A percentile compares a stretch with the other conserved stretches of the same genome.
These are phyloP conservation scores for Hericium rajendrae DNA, from an alignment of 768 basidiomycete genomes.

Conservation along the genomic window DNA sequence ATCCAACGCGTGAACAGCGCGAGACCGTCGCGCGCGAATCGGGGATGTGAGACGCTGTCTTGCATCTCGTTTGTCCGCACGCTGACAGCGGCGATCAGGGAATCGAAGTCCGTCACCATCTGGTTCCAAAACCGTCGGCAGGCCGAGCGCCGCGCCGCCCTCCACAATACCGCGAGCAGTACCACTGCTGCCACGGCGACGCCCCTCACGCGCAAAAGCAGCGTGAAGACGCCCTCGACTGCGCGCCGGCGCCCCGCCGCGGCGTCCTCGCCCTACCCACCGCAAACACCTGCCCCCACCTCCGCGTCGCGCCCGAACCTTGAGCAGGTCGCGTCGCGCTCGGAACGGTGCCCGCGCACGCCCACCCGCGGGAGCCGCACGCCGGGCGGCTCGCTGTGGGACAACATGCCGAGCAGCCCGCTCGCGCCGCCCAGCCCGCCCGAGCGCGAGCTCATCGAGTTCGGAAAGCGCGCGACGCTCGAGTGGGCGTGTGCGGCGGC, in stretches of 20 bases:
- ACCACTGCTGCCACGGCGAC: neutral
- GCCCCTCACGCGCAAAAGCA: neutral
- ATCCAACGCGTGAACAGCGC: constrained; percentile 15
- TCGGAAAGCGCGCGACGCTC: constrained; percentile 19
- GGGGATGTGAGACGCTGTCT: constrained; percentile 2
- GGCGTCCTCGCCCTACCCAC: constrained; percentile 9
- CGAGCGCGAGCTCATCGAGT: constrained; percentile 21
- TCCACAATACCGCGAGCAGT: neutral
- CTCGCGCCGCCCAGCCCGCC: constrained; percentile 12
- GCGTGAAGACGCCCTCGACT: neutral
- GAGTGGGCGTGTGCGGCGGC: constrained; percentile 31
- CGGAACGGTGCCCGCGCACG: constrained; percentile 18
- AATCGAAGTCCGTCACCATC: constrained; percentile 22
- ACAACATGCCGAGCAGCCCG: constrained; percentile 11
- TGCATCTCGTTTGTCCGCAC: neutral
- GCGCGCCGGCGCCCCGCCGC: constrained; percentile 1
- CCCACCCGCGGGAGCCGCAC: constrained; percentile 16
- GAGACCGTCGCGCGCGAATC: constrained; percentile 11
- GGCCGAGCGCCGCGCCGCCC: constrained; percentile 13
- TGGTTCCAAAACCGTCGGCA: constrained; percentile 29
- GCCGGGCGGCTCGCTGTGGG: constrained; percentile 14
- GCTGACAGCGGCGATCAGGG: constrained; percentile 10
- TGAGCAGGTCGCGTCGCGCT: constrained; percentile 24
- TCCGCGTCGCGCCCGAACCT: constrained; percentile 18
- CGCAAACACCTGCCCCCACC: constrained; percentile 3